Evolutionary conservation across 148 eudicot species (phyloP).

Genomic region (Gaultheria prostrata): DNA sequence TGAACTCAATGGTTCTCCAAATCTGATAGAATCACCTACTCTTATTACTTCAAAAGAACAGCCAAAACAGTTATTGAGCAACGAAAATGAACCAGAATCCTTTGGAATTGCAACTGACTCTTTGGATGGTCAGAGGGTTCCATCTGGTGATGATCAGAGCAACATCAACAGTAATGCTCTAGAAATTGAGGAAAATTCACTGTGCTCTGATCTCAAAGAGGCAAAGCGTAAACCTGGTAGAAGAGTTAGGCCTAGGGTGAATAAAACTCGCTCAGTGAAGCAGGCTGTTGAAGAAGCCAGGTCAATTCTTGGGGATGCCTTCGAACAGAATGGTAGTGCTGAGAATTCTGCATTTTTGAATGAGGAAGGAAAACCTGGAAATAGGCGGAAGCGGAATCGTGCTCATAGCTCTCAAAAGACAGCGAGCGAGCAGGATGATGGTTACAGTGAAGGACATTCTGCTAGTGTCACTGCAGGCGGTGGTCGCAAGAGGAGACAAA

Average conservation of each 20-base stretch:
- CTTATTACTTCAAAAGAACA: constrained; percentile 29
- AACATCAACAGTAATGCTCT: constrained; percentile 31
- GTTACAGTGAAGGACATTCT: constrained; percentile 61
- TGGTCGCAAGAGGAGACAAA: constrained; percentile 66
- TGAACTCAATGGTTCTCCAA: constrained; percentile 36
- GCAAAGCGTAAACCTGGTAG: constrained; percentile 32
- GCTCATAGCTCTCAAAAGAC: constrained; percentile 48
- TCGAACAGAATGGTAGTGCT: constrained; percentile 46
- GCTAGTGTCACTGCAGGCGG: constrained; percentile 55
- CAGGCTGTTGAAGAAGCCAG: constrained; percentile 48
- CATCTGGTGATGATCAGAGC: constrained; percentile 37
- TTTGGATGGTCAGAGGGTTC: constrained; percentile 41
- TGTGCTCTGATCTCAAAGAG: constrained; percentile 40
- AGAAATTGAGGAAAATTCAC: constrained; percentile 42
- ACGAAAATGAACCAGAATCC: constrained; percentile 49
- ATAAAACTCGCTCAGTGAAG: constrained; percentile 42
- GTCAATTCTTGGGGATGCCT: constrained; percentile 40
- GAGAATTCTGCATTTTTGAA: constrained; percentile 45
- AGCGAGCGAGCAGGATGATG: constrained; percentile 46
- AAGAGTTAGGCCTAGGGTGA: constrained; percentile 35
- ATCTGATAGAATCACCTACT: constrained; percentile 26
- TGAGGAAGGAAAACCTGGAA: constrained; percentile 42
- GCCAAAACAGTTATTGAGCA: constrained; percentile 35
- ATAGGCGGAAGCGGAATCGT: constrained; percentile 59
- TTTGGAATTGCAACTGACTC: constrained; percentile 42